phyloP scores from a whole-genome alignment of 768 basidiomycete species.

The Tricholoma bakamatsutake region DNA sequence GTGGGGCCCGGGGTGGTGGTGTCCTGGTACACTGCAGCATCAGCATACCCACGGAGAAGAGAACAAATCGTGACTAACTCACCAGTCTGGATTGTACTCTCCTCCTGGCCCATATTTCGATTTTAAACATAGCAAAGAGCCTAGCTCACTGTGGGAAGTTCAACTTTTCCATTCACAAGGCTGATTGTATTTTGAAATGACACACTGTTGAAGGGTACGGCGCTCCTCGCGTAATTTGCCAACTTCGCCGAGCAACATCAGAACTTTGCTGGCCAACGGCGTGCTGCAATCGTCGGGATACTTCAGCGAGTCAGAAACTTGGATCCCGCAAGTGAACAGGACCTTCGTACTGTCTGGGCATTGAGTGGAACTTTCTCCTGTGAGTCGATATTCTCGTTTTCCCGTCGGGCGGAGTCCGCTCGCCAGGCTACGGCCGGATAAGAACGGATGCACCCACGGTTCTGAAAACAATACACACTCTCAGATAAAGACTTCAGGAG shows the following conservation, averaged over 20 bases:
- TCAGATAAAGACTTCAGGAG: conserved; percentile 50
- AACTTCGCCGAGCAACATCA: conserved; percentile 77
- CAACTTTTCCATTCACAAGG: not conserved
- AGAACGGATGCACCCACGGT: not conserved
- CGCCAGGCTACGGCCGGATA: conserved; percentile 49
- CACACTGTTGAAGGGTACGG: conserved; percentile 72
- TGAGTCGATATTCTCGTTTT: conserved; percentile 57
- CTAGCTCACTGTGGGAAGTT: conserved; percentile 56
- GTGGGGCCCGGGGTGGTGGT: not conserved
- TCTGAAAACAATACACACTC: conserved; percentile 31
- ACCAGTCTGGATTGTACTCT: conserved; percentile 80
- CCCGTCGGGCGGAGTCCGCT: conserved; percentile 56
- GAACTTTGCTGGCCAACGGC: conserved; percentile 75
- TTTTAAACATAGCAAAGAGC: conserved; percentile 60
- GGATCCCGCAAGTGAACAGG: not conserved
- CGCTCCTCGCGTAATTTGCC: conserved; percentile 78
- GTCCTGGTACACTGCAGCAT: not conserved
- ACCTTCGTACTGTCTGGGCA: conserved; percentile 48
- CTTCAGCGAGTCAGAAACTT: conserved; percentile 26
- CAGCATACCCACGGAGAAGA: not conserved
- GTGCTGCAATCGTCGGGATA: conserved; percentile 86
- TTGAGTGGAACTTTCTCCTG: conserved; percentile 77
- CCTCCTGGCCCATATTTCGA: conserved; percentile 79
- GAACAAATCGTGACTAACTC: conserved; percentile 6
- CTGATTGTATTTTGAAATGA: not conserved